phyloP scores from a whole-genome alignment of 345 rosid species.

The Eucalyptus grandis region DNA sequence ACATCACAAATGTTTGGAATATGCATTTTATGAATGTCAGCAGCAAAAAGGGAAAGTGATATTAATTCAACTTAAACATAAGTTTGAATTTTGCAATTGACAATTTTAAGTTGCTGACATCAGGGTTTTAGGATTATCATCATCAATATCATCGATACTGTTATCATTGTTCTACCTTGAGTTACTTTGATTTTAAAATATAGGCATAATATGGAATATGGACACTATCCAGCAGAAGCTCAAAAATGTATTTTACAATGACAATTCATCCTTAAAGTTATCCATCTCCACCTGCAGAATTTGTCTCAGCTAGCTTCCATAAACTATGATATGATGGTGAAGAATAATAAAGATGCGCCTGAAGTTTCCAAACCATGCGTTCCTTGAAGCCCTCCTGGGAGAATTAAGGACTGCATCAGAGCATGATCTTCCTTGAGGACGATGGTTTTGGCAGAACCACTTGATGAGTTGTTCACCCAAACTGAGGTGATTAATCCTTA shows the following conservation, averaged over 20 bases:
- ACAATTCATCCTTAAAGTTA: not conserved
- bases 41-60: not conserved
- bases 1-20: not conserved
- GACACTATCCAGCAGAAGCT: not conserved
- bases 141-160: not conserved
- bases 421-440: not conserved
- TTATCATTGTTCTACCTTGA: not conserved
- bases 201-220: not conserved
- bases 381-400: slow-evolving; percentile 6
- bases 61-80: not conserved
- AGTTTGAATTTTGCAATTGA: not conserved
- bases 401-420: not conserved
- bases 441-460: not conserved
- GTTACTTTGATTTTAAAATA: not conserved
- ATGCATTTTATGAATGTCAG: not conserved
- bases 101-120: not conserved
- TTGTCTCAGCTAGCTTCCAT: slow-evolving; percentile 88
- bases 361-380: slow-evolving; percentile 34
- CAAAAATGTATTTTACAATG: not conserved
- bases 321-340: slow-evolving; percentile 68
- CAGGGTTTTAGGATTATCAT: not conserved
- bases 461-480: not conserved
- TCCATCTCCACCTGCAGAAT: slow-evolving; percentile 27
- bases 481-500: not conserved
- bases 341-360: slow-evolving; percentile 38